Evolutionary conservation across 2,329 filamentous ascomycete genomes (phyloP), one percentile per base, ranked within the genome.

Genomic region (Verticillium tricorpus): DNA sequence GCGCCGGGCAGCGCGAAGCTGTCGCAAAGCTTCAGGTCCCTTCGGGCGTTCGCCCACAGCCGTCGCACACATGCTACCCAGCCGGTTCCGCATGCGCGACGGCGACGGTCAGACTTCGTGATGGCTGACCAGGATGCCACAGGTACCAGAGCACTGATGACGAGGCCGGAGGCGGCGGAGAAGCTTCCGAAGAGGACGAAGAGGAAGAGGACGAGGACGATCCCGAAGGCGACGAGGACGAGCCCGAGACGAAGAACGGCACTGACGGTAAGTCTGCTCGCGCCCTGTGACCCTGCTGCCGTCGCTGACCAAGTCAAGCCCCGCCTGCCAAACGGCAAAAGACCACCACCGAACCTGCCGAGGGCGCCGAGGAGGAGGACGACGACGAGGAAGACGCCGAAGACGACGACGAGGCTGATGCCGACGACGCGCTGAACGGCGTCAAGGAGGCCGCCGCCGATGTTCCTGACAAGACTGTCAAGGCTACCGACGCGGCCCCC

Each of bases 321-420:
- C 80, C 79, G 57, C 81, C 81, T 40, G 77, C 77, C 61, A 84
- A 84, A 76, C 83, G 82, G 74, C 77, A 76, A 68, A 84, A 82
- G 78, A 81, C 78, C 31, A 72, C 22, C 5, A 76, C 74, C 0
- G 74, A 75, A 1, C 74, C 75, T 14, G 72, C 72, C 12, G 71
- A 69, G 22, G 70, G 65, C 19, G 68, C 66, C 34, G 72, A 70
- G 15, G 67, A 65, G 9, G 69, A 67, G 2, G 71, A 65, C 6
- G 72, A 70, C 6, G 68, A 59, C 37, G 62, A 64, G 34, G 62
- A 63, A 14, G 63, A 61, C 14, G 62, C 52, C 14, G 64, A 64
- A 3, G 68, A 67, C 1, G 71, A 69, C 0, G 70, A 65, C 22
- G 71, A 69, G 2, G 69, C 64, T 1, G 72, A 72, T 6, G 68